phyloP scores from a whole-genome alignment of 176 grass and related monocot species.

The Rhynchospora tenuis region DNA sequence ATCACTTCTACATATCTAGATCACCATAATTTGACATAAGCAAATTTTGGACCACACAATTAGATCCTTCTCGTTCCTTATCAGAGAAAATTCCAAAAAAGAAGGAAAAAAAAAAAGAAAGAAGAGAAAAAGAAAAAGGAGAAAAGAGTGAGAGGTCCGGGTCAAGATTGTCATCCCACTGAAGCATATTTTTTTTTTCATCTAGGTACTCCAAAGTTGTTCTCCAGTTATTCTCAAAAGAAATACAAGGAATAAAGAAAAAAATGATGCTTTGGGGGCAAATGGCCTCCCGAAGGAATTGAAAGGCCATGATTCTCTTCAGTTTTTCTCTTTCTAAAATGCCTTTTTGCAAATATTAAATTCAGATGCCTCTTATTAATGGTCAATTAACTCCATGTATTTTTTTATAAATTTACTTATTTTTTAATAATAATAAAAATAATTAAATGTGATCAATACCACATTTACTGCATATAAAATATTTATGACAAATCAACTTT shows the following conservation, averaged over 20 bases:
- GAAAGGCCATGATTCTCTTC: not conserved
- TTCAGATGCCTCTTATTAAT: not conserved
- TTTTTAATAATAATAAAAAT: too few relatives aligned
- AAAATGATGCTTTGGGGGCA: not conserved
- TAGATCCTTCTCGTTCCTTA: not conserved
- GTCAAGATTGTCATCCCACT: slow-evolving; percentile 22
- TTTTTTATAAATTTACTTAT: too few relatives aligned
- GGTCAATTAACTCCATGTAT: not conserved
- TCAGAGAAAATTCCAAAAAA: not conserved
- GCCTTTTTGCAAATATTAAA: not conserved
- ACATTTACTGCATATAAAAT: too few relatives aligned
- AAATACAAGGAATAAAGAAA: not conserved
- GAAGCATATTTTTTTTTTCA: not conserved
- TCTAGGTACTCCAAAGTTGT: not conserved
- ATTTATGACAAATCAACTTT: too few relatives aligned
- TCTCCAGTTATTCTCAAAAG: not conserved
- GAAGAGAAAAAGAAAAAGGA: not conserved
- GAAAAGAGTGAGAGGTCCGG: not conserved
- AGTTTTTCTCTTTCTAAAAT: not conserved
- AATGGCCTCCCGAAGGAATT: not conserved
- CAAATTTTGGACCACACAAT: not conserved
- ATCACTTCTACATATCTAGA: too few relatives aligned
- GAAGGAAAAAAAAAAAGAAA: not conserved
- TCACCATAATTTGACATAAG: too few relatives aligned
- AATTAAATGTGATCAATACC: too few relatives aligned